Evolutionary conservation across 73 alveolate species (phyloP).

Genomic region (Tetrahymena elliotti): DNA sequence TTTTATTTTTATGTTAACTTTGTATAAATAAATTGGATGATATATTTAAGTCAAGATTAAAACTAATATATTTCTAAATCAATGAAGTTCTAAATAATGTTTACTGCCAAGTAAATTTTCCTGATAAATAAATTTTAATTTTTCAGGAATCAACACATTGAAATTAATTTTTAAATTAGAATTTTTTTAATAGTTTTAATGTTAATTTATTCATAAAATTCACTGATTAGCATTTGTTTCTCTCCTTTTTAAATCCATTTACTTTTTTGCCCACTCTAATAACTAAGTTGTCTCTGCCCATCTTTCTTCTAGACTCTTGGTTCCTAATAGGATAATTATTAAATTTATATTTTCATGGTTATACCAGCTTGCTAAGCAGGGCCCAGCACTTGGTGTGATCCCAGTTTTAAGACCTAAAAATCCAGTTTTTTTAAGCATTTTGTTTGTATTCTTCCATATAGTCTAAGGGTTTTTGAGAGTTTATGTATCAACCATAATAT

Average conservation of each 20-base stretch:
- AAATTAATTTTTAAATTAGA: too few relatives aligned
- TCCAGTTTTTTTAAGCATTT: conserved; percentile 61
- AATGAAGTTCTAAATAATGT: too few relatives aligned
- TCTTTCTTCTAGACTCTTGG: conserved; percentile 41
- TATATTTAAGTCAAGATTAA: too few relatives aligned
- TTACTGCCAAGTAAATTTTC: neutral
- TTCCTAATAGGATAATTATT: conserved; percentile 26
- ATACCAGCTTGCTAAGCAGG: conserved; percentile 47
- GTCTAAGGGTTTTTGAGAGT: neutral
- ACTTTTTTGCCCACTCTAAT: conserved; percentile 6
- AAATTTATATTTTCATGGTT: neutral
- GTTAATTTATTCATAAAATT: neutral
- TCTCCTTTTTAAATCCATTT: neutral
- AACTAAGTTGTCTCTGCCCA: conserved; percentile 29
- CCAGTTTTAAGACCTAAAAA: conserved; percentile 69
- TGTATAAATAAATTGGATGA: too few relatives aligned
- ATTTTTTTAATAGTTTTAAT: too few relatives aligned
- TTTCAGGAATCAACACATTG: too few relatives aligned
- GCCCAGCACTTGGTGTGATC: conserved; percentile 68
- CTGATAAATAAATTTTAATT: neutral
- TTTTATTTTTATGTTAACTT: too few relatives aligned
- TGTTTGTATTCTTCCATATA: conserved; percentile 59
- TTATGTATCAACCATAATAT: neutral
- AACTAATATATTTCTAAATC: too few relatives aligned
- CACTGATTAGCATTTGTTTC: neutral